These are phyloP conservation scores for Fusarium lateritium DNA, from an alignment of 2,329 filamentous ascomycete genomes.

Conservation along the genomic window DNA sequence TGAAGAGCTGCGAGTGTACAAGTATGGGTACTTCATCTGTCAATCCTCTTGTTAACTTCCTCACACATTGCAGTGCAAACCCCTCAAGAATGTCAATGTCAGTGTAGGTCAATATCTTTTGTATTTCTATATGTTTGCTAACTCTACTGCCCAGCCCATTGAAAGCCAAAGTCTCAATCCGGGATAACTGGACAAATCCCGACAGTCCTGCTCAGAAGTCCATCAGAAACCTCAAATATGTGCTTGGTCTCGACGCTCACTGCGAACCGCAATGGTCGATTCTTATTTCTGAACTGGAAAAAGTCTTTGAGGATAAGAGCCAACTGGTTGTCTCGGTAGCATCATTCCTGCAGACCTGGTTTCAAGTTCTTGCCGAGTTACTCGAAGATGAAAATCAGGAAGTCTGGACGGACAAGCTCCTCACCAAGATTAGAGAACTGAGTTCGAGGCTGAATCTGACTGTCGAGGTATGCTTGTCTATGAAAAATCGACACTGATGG, in stretches of 20 bases:
- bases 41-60: not conserved
- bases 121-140: not conserved
- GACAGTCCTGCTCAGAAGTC: constrained; percentile 53
- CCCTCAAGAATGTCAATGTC: constrained; percentile 12
- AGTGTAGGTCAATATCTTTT: constrained; percentile 11
- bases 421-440: constrained; percentile 53
- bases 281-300: constrained; percentile 56
- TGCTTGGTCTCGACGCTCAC: constrained; percentile 58
- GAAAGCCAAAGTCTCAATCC: constrained; percentile 59
- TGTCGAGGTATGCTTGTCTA: constrained; percentile 54
- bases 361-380: constrained; percentile 56
- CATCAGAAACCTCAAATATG: constrained; percentile 50
- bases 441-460: constrained; percentile 52
- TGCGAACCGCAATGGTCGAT: constrained; percentile 62
- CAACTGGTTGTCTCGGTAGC: constrained; percentile 53
- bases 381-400: constrained; percentile 59
- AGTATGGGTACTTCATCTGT: not conserved
- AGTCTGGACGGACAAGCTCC: constrained; percentile 59
- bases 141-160: constrained; percentile 55
- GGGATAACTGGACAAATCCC: constrained; percentile 59
- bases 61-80: not conserved
- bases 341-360: constrained; percentile 60
- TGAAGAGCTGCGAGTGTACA: not conserved
- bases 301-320: constrained; percentile 58
- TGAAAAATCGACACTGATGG: too few species aligned